Evolutionary conservation across 768 basidiomycete genomes (phyloP).

Genomic region (Suillus sp.): DNA sequence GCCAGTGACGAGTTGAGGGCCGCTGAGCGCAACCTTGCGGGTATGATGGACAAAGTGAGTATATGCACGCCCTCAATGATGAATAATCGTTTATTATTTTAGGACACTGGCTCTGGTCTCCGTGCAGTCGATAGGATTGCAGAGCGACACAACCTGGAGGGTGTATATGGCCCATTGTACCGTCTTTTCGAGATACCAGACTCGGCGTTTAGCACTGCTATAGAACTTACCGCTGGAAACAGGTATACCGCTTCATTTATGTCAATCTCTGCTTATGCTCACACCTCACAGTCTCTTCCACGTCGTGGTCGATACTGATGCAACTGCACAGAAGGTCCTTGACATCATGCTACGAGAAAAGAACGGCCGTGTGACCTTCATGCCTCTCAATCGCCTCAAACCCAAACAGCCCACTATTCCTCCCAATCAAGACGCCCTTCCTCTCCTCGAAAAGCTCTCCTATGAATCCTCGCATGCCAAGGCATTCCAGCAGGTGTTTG

Average conservation of each 20-base stretch:
- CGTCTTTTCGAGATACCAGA: slow-evolving; percentile 91
- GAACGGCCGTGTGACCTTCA: slow-evolving; percentile 94
- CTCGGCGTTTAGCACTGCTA: slow-evolving; percentile 84
- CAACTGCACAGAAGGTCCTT: slow-evolving; percentile 87
- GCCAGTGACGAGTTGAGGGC: slow-evolving; percentile 80
- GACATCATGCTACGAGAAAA: slow-evolving; percentile 93
- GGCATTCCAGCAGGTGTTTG: slow-evolving; percentile 97
- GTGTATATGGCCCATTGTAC: slow-evolving; percentile 94
- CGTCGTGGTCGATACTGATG: slow-evolving; percentile 96
- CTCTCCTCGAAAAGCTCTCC: slow-evolving; percentile 78
- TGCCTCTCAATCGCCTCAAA: slow-evolving; percentile 94
- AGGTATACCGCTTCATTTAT: slow-evolving; percentile 52
- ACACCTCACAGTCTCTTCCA: slow-evolving; percentile 76
- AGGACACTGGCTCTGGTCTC: slow-evolving; percentile 92
- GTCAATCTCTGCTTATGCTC: slow-evolving; percentile 17
- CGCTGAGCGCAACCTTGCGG: slow-evolving; percentile 75
- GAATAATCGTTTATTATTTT: not conserved
- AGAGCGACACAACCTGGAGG: slow-evolving; percentile 69
- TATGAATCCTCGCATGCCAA: slow-evolving; percentile 72
- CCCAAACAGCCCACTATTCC: slow-evolving; percentile 68
- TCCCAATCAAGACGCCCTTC: slow-evolving; percentile 73
- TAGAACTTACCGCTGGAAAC: slow-evolving; percentile 95
- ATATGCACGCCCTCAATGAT: not conserved
- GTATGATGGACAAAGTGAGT: slow-evolving; percentile 94
- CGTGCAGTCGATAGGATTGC: slow-evolving; percentile 85